phyloP scores from a whole-genome alignment of 2,329 filamentous ascomycete genomes.

The Colletotrichum lentis region DNA sequence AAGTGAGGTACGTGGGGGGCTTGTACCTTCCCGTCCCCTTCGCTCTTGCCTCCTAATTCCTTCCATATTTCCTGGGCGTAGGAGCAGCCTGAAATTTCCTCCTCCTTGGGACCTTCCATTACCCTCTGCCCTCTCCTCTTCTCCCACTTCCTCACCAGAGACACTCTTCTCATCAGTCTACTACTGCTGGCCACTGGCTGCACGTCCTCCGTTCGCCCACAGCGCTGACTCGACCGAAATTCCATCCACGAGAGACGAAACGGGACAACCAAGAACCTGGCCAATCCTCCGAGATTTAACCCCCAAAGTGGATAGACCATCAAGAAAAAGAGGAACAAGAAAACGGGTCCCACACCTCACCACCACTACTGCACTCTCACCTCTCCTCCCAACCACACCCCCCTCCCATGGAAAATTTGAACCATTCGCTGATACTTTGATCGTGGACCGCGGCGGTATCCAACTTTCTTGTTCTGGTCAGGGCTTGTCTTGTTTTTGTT shows the following conservation, averaged over 20 bases:
- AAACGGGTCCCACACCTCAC: conserved; percentile 29
- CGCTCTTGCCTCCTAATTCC: conserved; percentile 16
- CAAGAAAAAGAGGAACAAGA: conserved; percentile 15
- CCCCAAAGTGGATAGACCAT: conserved; percentile 25
- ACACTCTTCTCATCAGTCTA: conserved; percentile 9
- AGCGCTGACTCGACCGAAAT: conserved; percentile 27
- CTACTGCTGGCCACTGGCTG: not conserved
- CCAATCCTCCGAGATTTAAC: conserved; percentile 31
- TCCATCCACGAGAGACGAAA: conserved; percentile 38
- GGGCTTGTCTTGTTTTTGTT: conserved; percentile 4
- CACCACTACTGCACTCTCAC: conserved; percentile 8
- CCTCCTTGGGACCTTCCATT: conserved; percentile 21
- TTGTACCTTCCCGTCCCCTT: conserved; percentile 23
- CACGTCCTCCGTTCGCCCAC: conserved; percentile 7
- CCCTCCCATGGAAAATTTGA: conserved; percentile 11
- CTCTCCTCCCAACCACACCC: conserved; percentile 4
- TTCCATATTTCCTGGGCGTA: conserved; percentile 17
- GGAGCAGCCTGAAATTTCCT: conserved; percentile 19
- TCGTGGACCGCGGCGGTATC: conserved; percentile 29
- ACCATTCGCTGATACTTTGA: conserved; percentile 35
- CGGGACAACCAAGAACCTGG: conserved; percentile 1
- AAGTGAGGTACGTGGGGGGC: conserved; percentile 13
- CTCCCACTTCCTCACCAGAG: not conserved
- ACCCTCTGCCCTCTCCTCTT: conserved; percentile 1
- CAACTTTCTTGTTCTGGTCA: conserved; percentile 36